These are phyloP conservation scores for Diospyros lotus DNA, from an alignment of 148 eudicot genomes.

Conservation along the genomic window DNA sequence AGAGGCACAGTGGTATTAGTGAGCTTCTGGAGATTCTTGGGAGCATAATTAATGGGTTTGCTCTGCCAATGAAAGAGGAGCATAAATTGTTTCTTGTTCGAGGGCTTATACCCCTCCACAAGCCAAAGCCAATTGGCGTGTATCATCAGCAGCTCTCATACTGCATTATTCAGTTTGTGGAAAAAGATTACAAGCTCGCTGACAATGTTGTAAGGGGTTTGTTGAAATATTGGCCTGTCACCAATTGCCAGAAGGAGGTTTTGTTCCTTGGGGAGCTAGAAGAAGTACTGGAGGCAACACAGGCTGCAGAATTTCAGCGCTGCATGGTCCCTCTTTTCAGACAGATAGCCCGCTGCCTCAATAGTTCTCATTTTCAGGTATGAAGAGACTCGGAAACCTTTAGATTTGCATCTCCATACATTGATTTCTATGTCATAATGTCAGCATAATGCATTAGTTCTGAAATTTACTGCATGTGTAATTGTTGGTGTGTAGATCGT, in stretches of 20 bases:
- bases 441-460: no score
- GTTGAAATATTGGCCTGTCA: conserved; percentile 83
- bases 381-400: no score
- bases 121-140: conserved; percentile 55
- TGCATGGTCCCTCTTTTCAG: conserved; percentile 70
- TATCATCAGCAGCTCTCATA: conserved; percentile 79
- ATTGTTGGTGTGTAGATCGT: no score
- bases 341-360: conserved; percentile 56
- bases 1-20: conserved; percentile 65
- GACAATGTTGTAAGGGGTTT: conserved; percentile 66
- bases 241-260: conserved; percentile 69
- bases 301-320: conserved; percentile 65
- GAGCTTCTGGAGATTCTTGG: conserved; percentile 80
- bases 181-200: conserved; percentile 70
- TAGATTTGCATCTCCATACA: no score
- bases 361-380: conserved; percentile 73
- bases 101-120: conserved; percentile 75
- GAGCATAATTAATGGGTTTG: conserved; percentile 78
- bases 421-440: no score
- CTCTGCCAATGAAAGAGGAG: conserved; percentile 89
- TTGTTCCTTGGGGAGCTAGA: conserved; percentile 73
- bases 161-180: conserved; percentile 76
- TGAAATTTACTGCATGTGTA: no score
- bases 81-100: conserved; percentile 74
- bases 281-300: conserved; percentile 69